Conservation (phyloP, 345 rosid genomes). For the Pugionium dolabratum region DNA sequence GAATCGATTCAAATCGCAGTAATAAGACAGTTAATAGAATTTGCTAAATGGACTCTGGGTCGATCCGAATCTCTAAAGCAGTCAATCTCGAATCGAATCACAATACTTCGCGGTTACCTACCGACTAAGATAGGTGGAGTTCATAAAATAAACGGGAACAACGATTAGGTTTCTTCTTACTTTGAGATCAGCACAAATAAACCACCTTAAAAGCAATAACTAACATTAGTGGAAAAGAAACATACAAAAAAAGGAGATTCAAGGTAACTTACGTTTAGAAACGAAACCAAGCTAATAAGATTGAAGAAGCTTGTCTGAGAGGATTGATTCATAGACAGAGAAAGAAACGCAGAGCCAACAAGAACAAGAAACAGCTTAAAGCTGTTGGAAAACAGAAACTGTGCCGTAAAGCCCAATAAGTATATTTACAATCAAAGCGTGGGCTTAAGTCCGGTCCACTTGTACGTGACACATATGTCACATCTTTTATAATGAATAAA, state of each 20-base stretch:
- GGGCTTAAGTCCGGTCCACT: constrained; percentile 22
- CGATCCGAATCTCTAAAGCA: not conserved
- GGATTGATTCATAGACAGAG: constrained; percentile 34
- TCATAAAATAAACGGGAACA: not conserved
- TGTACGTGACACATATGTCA: not conserved
- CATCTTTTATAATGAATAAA: not conserved
- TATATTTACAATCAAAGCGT: not conserved
- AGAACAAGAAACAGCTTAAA: constrained; percentile 7
- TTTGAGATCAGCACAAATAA: constrained; percentile 5
- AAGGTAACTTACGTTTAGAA: constrained; percentile 26
- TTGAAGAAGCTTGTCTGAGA: constrained; percentile 24
- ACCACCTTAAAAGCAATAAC: not conserved
- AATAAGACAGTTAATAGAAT: not conserved
- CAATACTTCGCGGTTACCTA: not conserved
- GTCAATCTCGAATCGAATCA: not conserved
- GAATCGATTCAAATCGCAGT: not conserved
- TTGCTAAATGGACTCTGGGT: no score
- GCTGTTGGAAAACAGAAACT: not conserved
- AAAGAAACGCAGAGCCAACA: constrained; percentile 9
- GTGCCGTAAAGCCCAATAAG: constrained; percentile 27
- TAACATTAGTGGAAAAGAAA: not conserved
- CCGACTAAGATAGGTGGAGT: not conserved
- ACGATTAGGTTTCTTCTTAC: constrained; percentile 19
- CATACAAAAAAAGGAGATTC: not conserved
- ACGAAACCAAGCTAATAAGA: constrained; percentile 12